Evolutionary conservation across 1,284 basidiomycete genomes (phyloP).

Genomic region (Tilletia horrida): DNA sequence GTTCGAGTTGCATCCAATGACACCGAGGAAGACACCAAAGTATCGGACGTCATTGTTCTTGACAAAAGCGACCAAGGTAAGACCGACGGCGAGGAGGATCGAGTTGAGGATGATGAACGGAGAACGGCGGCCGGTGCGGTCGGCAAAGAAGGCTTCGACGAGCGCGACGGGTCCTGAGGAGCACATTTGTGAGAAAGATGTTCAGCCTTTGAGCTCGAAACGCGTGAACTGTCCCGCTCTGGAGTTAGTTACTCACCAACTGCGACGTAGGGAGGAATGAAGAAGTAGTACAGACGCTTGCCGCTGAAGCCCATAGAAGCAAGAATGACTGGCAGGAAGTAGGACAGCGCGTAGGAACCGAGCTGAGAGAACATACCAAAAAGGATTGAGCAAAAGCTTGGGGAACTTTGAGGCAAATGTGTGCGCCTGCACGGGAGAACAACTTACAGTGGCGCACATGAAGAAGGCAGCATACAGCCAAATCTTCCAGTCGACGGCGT

Average conservation of each 20-base stretch:
- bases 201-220: background rate
- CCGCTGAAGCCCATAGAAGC: constrained; percentile 55
- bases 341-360: constrained; percentile 39
- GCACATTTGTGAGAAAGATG: background rate
- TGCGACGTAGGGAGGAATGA: constrained; percentile 57
- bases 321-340: constrained; percentile 58
- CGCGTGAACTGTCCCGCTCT: constrained; percentile 28
- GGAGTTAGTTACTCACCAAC: too few species aligned
- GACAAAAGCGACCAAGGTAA: constrained; percentile 53
- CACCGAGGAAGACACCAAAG: constrained; percentile 57
- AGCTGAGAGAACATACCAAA: constrained; percentile 28
- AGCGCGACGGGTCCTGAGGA: constrained; percentile 46
- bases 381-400: constrained; percentile 28
- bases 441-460: constrained; percentile 33
- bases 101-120: constrained; percentile 54
- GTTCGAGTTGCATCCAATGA: constrained; percentile 52
- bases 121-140: constrained; percentile 54
- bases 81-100: constrained; percentile 53
- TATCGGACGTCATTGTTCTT: constrained; percentile 51
- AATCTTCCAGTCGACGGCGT: constrained; percentile 56
- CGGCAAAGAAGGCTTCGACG: constrained; percentile 52
- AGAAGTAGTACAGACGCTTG: constrained; percentile 40
- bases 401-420: too few species aligned
- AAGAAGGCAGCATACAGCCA: constrained; percentile 58
- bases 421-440: background rate